Evolutionary conservation across 805 yeast species (phyloP).

Genomic region (Nakazawaea ambrosiae): DNA sequence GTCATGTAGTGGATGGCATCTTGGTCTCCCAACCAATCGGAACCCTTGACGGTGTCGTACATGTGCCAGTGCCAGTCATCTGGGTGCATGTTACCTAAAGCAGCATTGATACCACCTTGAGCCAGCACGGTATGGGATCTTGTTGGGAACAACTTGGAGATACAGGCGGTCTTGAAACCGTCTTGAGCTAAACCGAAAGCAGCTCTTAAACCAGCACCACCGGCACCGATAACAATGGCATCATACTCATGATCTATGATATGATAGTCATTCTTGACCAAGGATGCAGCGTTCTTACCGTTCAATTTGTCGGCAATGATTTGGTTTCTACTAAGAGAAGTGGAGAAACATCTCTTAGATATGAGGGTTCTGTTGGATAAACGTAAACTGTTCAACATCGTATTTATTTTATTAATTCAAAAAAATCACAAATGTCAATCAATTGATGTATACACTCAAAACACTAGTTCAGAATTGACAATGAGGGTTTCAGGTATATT

Average conservation of each 20-base stretch:
- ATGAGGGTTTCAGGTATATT: too few relatives aligned
- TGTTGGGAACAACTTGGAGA: slow-evolving; percentile 94
- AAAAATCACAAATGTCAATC: neutral
- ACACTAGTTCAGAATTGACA: too few relatives aligned
- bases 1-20: slow-evolving; percentile 99
- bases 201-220: slow-evolving; percentile 98
- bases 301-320: slow-evolving; percentile 30
- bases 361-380: neutral
- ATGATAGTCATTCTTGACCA: slow-evolving; percentile 68
- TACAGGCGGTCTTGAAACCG: slow-evolving; percentile 96
- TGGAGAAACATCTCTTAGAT: slow-evolving; percentile 23
- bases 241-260: slow-evolving; percentile 97
- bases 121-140: slow-evolving; percentile 99
- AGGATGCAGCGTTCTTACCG: slow-evolving; percentile 46
- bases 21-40: slow-evolving; percentile 99
- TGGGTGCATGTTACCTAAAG: slow-evolving; percentile 95
- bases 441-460: too few relatives aligned
- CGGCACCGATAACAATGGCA: slow-evolving; percentile 97
- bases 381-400: slow-evolving; percentile 5
- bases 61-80: slow-evolving; percentile 99
- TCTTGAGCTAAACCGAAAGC: slow-evolving; percentile 97
- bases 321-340: slow-evolving; percentile 19
- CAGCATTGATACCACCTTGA: slow-evolving; percentile 99
- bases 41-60: slow-evolving; percentile 99
- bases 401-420: neutral